Evolutionary conservation across 23 red algal genomes (phyloP), one percentile per base, ranked within the genome.

Genomic region (Pyropia yezoensis): DNA sequence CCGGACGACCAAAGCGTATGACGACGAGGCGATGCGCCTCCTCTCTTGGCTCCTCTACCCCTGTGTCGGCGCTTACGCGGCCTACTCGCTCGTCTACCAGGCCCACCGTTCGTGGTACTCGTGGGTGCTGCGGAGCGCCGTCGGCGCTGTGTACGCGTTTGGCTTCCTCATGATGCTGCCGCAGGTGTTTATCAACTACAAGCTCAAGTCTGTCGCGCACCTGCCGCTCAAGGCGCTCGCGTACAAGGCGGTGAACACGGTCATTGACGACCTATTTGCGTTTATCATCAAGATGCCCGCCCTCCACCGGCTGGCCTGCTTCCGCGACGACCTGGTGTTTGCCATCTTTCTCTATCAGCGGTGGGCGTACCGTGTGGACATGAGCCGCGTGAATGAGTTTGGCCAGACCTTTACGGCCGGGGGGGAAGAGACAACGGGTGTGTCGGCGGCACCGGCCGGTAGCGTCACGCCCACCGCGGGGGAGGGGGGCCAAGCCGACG

Each of bases 251-350:
- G 50, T 95, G 14, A 95, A 95, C 60, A 95, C 90, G 21, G 66
- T 95, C 47, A 95, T 95, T 33, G 90, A 95, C 61, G 90, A 95
- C 65, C 64, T 95, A 59, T 95, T 95, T 65, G 72, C 80, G 20
- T 95, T 95, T 62, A 80, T 95, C 59, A 95, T 95, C 80, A 95
- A 95, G 67, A 95, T 95, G 90, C 90, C 90, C 24, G 79, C 74
- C 47, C 63, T 95, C 24, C 90, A 95, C 59, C 63, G 90, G 22
- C 50, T 95, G 24, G 90, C 90, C 47, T 95, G 90, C 78, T 95
- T 95, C 75, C 81, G 90, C 23, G 90, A 95, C 59, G 90, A 95
- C 60, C 50, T 87, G 27, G 90, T 95, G 22, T 95, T 95, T 26
- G 32, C 82, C 24, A 82, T 95, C 27, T 71, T 95, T 33, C 63